These are phyloP conservation scores for Spathaspora arborariae DNA, from an alignment of 805 yeast species.

Conservation along the genomic window DNA sequence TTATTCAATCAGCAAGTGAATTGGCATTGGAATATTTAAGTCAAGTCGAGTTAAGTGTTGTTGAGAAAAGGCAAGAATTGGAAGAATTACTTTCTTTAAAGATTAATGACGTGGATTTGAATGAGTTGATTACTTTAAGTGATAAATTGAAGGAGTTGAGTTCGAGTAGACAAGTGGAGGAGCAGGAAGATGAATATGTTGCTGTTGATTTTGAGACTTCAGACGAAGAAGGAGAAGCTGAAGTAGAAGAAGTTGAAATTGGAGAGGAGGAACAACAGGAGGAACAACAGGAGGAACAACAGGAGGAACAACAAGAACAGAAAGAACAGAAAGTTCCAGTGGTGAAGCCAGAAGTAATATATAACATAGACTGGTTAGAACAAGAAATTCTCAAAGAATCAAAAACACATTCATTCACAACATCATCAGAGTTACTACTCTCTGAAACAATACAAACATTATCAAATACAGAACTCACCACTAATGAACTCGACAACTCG, in stretches of 20 bases:
- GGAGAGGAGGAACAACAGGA: slow-evolving; percentile 25
- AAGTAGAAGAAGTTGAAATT: slow-evolving; percentile 12
- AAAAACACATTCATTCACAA: slow-evolving; percentile 17
- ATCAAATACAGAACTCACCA: slow-evolving; percentile 27
- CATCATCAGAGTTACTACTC: slow-evolving; percentile 8
- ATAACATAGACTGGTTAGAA: slow-evolving; percentile 6
- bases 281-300: slow-evolving; percentile 20
- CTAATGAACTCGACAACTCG: slow-evolving; percentile 49
- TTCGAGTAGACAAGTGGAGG: slow-evolving; percentile 35
- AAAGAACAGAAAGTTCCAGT: not conserved
- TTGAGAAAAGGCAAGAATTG: slow-evolving; percentile 45
- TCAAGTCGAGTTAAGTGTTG: slow-evolving; percentile 40
- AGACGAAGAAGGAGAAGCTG: slow-evolving; percentile 23
- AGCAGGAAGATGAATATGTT: slow-evolving; percentile 21
- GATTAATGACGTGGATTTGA: slow-evolving; percentile 42
- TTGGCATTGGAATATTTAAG: slow-evolving; percentile 53
- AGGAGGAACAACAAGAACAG: slow-evolving; percentile 19
- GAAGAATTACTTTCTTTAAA: slow-evolving; percentile 42
- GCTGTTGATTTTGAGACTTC: slow-evolving; percentile 24
- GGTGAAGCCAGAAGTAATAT: not conserved
- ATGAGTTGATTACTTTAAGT: slow-evolving; percentile 42
- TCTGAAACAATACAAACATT: slow-evolving; percentile 24
- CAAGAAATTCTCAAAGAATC: not conserved
- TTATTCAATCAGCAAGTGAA: slow-evolving; percentile 70
- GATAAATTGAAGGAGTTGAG: slow-evolving; percentile 43